Percentiles rank a stretch among this genome's conserved stretches.
Conservation (phyloP, 129 eudicot species). For the Escallonia rubra region DNA sequence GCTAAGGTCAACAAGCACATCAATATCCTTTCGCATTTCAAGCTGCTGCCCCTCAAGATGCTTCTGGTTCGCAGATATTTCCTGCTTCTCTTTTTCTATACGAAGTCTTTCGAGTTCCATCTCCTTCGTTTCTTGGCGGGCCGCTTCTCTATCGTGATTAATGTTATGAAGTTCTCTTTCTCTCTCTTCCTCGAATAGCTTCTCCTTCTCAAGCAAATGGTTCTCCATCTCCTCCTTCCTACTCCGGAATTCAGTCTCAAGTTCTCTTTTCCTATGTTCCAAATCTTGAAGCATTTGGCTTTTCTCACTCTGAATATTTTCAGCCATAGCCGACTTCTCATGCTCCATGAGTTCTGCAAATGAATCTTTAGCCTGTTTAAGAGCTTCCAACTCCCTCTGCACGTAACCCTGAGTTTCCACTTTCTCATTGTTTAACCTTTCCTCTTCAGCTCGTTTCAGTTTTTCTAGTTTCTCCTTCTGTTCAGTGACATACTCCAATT, state of each 20-base stretch:
- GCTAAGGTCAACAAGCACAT: constrained; percentile 69
- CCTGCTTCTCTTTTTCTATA: constrained; percentile 64
- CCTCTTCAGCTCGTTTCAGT: constrained; percentile 59
- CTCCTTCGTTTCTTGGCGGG: constrained; percentile 78
- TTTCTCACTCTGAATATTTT: constrained; percentile 50
- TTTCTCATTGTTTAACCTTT: constrained; percentile 52
- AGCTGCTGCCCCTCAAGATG: constrained; percentile 64
- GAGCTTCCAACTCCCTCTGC: constrained; percentile 68
- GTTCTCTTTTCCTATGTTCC: constrained; percentile 67
- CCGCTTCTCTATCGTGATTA: constrained; percentile 52
- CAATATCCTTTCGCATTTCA: constrained; percentile 82
- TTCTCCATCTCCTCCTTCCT: constrained; percentile 56
- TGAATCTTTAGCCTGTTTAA: constrained; percentile 66
- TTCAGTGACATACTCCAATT: constrained; percentile 38
- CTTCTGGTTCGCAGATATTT: constrained; percentile 50
- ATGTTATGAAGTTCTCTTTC: constrained; percentile 55
- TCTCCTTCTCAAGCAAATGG: constrained; percentile 45
- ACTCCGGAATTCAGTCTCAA: constrained; percentile 54
- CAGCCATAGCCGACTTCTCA: constrained; percentile 51
- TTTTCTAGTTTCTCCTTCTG: constrained; percentile 58
- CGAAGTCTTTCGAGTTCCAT: constrained; percentile 57
- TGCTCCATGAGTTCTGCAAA: constrained; percentile 79
- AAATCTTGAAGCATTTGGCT: constrained; percentile 59
- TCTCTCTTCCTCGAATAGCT: constrained; percentile 61
- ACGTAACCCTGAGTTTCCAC: constrained; percentile 56